These are phyloP conservation scores for Pogostemon cablin DNA, from an alignment of 257 asterid species.

Conservation along the genomic window DNA sequence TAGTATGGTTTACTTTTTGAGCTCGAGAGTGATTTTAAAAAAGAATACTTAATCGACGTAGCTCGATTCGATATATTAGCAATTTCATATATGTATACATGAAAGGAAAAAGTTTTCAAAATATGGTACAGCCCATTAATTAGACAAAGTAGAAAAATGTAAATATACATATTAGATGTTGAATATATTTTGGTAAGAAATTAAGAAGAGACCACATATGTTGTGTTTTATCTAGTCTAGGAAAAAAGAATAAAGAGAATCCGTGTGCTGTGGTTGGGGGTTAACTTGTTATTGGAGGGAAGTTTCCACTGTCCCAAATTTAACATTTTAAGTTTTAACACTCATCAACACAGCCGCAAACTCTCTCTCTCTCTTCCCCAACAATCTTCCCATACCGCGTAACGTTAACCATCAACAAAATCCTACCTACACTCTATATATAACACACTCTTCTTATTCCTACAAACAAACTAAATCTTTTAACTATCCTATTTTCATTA, in stretches of 20 bases:
- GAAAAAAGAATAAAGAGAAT: background rate
- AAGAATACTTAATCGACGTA: too few species aligned
- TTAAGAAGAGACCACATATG: too few species aligned
- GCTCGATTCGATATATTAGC: too few species aligned
- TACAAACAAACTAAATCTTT: slow-evolving; percentile 3
- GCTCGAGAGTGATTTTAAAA: too few species aligned
- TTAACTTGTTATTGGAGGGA: slow-evolving; percentile 9
- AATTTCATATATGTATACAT: too few species aligned
- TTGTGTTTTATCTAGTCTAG: too few species aligned
- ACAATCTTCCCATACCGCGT: slow-evolving; percentile 47
- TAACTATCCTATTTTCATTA: slow-evolving; percentile 8
- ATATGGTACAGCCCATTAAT: too few species aligned
- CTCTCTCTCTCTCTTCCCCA: background rate
- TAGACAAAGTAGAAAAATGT: too few species aligned
- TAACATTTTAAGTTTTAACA: slow-evolving; percentile 1
- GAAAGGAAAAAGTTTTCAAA: too few species aligned
- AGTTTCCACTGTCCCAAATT: slow-evolving; percentile 39
- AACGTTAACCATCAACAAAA: slow-evolving; percentile 23
- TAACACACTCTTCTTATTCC: slow-evolving; percentile 19
- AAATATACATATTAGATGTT: too few species aligned
- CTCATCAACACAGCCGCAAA: slow-evolving; percentile 17
- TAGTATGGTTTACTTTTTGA: too few species aligned
- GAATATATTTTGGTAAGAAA: too few species aligned
- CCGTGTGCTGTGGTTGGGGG: slow-evolving; percentile 33
- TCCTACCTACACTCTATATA: slow-evolving; percentile 10